Percentiles rank a stretch among this genome's conserved stretches.
These are phyloP conservation scores for Epichloe sp. DNA, from an alignment of 2,329 filamentous ascomycete species.

Conservation along the genomic window DNA sequence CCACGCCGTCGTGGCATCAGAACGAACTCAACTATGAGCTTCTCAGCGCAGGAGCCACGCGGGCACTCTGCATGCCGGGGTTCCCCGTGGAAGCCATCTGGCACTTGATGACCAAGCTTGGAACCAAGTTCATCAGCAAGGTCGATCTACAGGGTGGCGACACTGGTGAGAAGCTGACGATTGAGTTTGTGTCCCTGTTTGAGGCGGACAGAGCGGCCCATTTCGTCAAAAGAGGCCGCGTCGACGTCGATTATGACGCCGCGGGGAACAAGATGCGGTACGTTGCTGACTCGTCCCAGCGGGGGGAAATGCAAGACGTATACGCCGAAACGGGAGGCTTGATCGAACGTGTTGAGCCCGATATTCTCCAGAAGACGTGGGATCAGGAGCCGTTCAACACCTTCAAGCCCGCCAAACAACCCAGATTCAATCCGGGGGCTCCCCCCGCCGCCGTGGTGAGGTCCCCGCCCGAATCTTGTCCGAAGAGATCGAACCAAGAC, in stretches of 20 bases:
- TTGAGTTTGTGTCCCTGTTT: conserved; percentile 12
- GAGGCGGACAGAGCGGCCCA: conserved; percentile 1
- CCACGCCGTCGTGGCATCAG: conserved; percentile 6
- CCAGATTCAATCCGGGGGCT: too few relatives aligned
- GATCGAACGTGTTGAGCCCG: neutral
- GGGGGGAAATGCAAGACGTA: neutral
- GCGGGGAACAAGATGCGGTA: neutral
- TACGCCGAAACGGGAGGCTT: neutral
- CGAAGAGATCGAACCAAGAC: neutral
- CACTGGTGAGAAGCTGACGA: neutral
- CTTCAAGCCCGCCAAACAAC: neutral
- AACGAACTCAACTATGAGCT: neutral
- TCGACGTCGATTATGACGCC: neutral
- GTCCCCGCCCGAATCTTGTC: neutral
- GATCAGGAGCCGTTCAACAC: neutral
- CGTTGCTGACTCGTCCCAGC: neutral
- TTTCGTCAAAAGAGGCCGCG: neutral
- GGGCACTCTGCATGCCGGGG: conserved; percentile 7
- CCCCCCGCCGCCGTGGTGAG: neutral
- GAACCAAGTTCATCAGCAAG: conserved; percentile 3
- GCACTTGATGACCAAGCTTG: conserved; percentile 9
- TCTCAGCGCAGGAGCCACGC: neutral
- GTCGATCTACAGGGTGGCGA: neutral
- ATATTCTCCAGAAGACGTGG: neutral
- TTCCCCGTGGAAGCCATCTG: conserved; percentile 13